phyloP scores from a whole-genome alignment of 2,329 filamentous ascomycete genomes.

The Microsporum ferrugineum region DNA sequence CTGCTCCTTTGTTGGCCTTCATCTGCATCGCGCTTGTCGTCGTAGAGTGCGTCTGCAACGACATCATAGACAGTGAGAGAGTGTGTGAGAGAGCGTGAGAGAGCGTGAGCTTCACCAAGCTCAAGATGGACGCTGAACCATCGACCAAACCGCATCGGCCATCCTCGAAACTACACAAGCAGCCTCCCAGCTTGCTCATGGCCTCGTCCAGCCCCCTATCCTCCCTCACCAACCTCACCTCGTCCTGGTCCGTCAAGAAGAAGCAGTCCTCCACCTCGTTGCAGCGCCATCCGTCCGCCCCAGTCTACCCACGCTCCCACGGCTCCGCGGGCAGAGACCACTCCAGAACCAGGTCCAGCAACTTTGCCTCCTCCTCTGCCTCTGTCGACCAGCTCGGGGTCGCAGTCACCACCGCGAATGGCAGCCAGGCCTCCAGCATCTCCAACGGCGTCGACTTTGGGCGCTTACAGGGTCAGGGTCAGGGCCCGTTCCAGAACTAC shows the following conservation, averaged over 20 bases:
- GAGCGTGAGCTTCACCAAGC: background rate
- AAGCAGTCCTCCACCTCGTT: conserved; percentile 35
- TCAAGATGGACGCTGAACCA: background rate
- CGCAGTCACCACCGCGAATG: conserved; percentile 25
- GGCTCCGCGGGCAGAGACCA: conserved; percentile 26
- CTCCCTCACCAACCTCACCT: conserved; percentile 14
- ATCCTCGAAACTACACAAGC: conserved; percentile 24
- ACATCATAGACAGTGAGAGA: background rate
- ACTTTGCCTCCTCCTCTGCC: conserved; percentile 38
- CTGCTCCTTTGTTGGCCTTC: background rate
- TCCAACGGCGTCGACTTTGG: background rate
- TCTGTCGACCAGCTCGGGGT: conserved; percentile 30
- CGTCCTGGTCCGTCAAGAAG: conserved; percentile 31
- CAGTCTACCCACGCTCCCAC: conserved; percentile 35
- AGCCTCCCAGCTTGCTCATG: conserved; percentile 28
- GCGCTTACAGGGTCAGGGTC: background rate
- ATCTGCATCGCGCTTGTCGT: background rate
- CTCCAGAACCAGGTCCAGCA: conserved; percentile 35
- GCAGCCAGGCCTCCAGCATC: conserved; percentile 20
- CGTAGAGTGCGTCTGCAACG: background rate
- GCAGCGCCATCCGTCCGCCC: conserved; percentile 38
- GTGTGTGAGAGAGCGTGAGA: background rate
- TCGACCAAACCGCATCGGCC: background rate
- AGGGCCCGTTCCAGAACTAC: background rate
- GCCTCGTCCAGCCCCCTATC: conserved; percentile 7